Evolutionary conservation across 352 stramenopile genomes (phyloP).

Genomic region (Globisporangium viniferum): DNA sequence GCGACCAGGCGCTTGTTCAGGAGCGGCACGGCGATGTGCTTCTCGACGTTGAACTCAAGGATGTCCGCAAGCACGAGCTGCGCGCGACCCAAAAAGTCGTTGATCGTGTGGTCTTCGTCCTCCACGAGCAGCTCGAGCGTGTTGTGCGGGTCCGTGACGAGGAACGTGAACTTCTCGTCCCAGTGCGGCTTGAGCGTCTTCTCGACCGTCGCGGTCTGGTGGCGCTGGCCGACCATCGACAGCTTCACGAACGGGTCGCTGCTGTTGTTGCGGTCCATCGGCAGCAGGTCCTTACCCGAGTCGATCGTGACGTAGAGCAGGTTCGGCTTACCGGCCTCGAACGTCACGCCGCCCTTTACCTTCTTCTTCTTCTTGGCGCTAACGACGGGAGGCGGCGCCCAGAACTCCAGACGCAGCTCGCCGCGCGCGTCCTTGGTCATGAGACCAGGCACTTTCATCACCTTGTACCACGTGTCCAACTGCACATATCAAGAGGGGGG

Average conservation of each 20-base stretch:
- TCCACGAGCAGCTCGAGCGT: conserved; percentile 62
- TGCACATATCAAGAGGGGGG: not conserved
- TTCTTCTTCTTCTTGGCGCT: conserved; percentile 9
- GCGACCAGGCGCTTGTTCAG: conserved; percentile 48
- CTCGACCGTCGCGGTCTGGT: conserved; percentile 57
- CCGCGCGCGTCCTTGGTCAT: conserved; percentile 59
- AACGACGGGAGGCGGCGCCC: conserved; percentile 2
- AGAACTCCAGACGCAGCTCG: conserved; percentile 51
- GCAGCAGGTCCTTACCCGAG: conserved; percentile 69
- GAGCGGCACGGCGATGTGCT: conserved; percentile 40
- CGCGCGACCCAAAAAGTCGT: conserved; percentile 67
- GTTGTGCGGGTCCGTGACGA: conserved; percentile 36
- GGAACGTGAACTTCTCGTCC: conserved; percentile 69
- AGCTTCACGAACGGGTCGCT: conserved; percentile 88
- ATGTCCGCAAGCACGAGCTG: conserved; percentile 48
- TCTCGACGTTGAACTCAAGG: conserved; percentile 44
- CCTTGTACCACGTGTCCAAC: conserved; percentile 45
- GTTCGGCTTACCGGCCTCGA: conserved; percentile 33
- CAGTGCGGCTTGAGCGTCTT: conserved; percentile 77
- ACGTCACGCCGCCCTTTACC: not conserved
- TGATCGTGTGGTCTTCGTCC: conserved; percentile 65
- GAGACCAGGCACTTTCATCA: conserved; percentile 34
- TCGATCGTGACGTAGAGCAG: conserved; percentile 70
- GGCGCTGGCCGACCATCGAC: conserved; percentile 64
- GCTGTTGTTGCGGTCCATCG: conserved; percentile 73